Percentiles rank a stretch among this genome's conserved stretches.
phyloP scores from a whole-genome alignment of 352 stramenopile species.

The Phytophthora tubulina region DNA sequence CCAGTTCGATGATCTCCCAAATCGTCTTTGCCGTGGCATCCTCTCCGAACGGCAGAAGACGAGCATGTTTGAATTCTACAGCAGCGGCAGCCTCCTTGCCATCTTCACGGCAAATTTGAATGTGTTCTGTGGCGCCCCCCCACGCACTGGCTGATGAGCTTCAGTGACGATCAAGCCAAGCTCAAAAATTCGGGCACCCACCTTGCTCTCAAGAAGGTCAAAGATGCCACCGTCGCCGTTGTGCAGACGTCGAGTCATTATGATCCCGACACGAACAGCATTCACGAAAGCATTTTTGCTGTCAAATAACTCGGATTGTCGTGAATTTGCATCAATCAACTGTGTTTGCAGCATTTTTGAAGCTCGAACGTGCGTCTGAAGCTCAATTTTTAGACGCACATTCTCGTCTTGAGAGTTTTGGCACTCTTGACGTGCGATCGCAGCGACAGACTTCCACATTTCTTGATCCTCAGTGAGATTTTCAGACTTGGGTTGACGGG shows the following conservation, averaged over 20 bases:
- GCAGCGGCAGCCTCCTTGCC: background rate
- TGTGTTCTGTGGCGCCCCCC: background rate
- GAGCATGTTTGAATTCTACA: conserved; percentile 23
- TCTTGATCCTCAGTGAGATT: conserved; percentile 6
- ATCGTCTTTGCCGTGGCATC: conserved; percentile 8
- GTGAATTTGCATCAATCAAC: background rate
- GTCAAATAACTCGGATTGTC: background rate
- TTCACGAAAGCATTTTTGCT: conserved; percentile 4
- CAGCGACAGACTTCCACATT: conserved; percentile 27
- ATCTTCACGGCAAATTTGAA: conserved; percentile 23
- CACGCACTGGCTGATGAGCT: background rate
- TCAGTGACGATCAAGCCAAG: conserved; percentile 17
- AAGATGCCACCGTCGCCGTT: conserved; percentile 6
- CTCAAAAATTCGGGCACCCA: conserved; percentile 21
- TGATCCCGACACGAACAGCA: conserved; percentile 16
- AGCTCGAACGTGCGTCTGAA: background rate
- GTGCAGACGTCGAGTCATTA: conserved; percentile 1
- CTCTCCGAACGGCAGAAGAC: conserved; percentile 20
- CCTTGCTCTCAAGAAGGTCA: conserved; percentile 12
- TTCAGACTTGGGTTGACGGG: background rate
- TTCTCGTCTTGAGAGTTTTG: conserved; percentile 22
- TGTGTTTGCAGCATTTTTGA: conserved; percentile 13
- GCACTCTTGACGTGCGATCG: conserved; percentile 7
- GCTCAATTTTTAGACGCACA: conserved; percentile 14
- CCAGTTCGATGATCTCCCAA: conserved; percentile 26